Evolutionary conservation across 176 grass and related monocot genomes (phyloP), one percentile per base, ranked within the genome.

Genomic region (Oryza meyeriana): DNA sequence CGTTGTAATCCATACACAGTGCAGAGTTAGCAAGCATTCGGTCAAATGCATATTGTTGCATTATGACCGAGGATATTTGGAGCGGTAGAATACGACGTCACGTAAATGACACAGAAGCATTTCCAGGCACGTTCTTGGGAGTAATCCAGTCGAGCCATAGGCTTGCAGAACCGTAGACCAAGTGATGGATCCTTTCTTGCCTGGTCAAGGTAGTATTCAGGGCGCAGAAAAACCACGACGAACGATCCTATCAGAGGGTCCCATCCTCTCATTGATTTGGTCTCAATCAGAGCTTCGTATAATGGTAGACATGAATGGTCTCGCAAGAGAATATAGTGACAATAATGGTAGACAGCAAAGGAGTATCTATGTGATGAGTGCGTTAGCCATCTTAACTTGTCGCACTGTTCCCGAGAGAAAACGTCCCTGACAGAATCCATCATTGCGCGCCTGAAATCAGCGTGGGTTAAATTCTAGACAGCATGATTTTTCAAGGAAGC

Each of bases 231-330:
- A 29, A 99, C 89, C 2, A 69, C 89, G 33, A 99, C 76, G 11
- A 99, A 99, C 25, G 93, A 99, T 67, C 83, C 93, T 8, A 99
- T n/a, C 87, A n/a, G 95, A 88, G 20, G 93, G 92, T 68, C 82
- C 93, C 87, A 95, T 99, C 88, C 93, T 93, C 69, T 89, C 83
- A 74, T 94, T 84, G 96, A 99, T 91, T 99, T 99, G 4, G 71
- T 99, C 89, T 99, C 93, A 0, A 95, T n/a, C n/a, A 98, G 29
- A 98, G 93, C 96, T 98, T 9, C n/a, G n/a, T n/a, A n/a, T n/a
- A 2, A 16, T 10, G 38, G 61, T 42, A 36, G 18, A 35, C 42
- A 61, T 29, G 20, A 42, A 20, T 81, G 10, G 2, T 45, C 12
- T 78, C 76, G n/a, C n/a, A 31, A 4, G n/a, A 63, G 17, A 25